Evolutionary conservation across 257 asterid species (phyloP).

Genomic region (Solanum clarkiae): DNA sequence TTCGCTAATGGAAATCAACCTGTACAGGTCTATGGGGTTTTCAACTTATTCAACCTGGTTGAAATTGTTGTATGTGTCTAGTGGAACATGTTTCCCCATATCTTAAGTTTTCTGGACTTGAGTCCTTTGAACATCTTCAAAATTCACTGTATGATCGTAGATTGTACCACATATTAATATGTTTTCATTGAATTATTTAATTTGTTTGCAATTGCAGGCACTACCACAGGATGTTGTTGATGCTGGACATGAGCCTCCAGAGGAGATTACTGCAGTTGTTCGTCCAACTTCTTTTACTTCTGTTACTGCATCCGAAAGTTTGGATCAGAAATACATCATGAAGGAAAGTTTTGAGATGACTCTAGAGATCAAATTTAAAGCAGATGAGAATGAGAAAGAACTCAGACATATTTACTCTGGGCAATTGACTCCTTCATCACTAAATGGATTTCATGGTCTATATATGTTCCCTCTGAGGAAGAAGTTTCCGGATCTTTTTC

Average conservation of each 20-base stretch:
- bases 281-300: constrained; percentile 36
- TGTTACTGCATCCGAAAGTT: constrained; percentile 9
- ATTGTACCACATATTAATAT: neutral
- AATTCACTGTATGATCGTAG: neutral
- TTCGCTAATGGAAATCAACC: neutral
- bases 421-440: constrained; percentile 9
- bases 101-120: neutral
- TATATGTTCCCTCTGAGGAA: constrained; percentile 25
- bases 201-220: constrained; percentile 20
- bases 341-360: constrained; percentile 27
- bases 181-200: neutral
- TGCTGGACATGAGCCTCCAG: constrained; percentile 45
- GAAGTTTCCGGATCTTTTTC: constrained; percentile 15
- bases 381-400: neutral
- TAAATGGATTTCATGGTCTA: constrained; percentile 33
- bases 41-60: neutral
- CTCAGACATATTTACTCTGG: constrained; percentile 13
- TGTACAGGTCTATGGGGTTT: neutral
- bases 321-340: constrained; percentile 39
- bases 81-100: neutral
- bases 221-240: constrained; percentile 21
- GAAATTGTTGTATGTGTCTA: neutral
- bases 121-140: neutral
- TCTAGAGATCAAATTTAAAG: constrained; percentile 8
- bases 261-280: constrained; percentile 37